phyloP scores from a whole-genome alignment of 495 filamentous ascomycete species.

The Tuber borchii region DNA sequence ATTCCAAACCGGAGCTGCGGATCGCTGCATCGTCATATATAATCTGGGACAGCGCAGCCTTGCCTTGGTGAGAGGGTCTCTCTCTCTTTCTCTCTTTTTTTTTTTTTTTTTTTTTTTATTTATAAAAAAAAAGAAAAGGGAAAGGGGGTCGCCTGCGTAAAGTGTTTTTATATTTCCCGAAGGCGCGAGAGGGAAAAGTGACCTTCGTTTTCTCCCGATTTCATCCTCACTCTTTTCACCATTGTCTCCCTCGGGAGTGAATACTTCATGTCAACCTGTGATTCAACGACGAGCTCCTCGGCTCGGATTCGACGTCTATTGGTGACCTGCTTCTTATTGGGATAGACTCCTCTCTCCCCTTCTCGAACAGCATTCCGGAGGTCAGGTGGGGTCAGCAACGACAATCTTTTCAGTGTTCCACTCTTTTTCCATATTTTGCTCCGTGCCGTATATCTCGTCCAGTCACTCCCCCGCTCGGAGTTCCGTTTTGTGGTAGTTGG shows the following conservation, averaged over 20 bases:
- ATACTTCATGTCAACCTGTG: constrained; percentile 4
- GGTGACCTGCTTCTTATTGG: not conserved
- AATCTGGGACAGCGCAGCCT: not conserved
- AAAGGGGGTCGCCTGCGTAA: not conserved
- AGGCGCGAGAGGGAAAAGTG: not conserved
- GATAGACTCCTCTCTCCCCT: not conserved
- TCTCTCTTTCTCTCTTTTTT: not conserved
- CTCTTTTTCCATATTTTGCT: not conserved
- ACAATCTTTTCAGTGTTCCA: not conserved
- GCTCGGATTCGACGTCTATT: not conserved
- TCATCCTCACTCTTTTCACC: not conserved
- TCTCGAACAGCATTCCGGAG: not conserved
- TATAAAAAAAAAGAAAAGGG: not conserved
- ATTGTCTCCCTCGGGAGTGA: not conserved
- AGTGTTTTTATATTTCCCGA: not conserved
- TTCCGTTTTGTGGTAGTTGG: not conserved
- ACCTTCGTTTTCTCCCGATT: not conserved
- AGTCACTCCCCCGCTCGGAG: not conserved
- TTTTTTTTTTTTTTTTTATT: not conserved
- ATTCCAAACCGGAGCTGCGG: not conserved
- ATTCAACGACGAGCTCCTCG: not conserved
- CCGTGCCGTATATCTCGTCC: not conserved
- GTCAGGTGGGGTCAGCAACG: not conserved
- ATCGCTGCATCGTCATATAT: not conserved
- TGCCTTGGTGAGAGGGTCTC: not conserved